Evolutionary conservation across 495 filamentous ascomycete species (phyloP).

Genomic region (Parmelia sp.): DNA sequence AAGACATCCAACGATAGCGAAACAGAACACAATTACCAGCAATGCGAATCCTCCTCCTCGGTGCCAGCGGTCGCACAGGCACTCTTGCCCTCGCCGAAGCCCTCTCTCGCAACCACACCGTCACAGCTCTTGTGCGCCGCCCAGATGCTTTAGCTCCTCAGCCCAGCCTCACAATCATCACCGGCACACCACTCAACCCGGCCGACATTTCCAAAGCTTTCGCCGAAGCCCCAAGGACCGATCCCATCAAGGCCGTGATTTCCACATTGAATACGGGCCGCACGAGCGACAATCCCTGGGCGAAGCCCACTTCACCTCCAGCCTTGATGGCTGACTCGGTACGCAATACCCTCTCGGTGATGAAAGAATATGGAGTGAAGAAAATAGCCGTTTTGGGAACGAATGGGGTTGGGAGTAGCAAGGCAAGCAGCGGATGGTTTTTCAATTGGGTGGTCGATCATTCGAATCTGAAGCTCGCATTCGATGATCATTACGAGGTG

Average conservation of each 20-base stretch:
- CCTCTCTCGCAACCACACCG: slow-evolving; percentile 34
- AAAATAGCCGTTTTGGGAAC: slow-evolving; percentile 38
- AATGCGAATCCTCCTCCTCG: slow-evolving; percentile 42
- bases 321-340: slow-evolving; percentile 26
- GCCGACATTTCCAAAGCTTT: slow-evolving; percentile 35
- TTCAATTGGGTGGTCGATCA: slow-evolving; percentile 33
- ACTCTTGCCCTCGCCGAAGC: slow-evolving; percentile 37
- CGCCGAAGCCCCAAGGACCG: slow-evolving; percentile 10
- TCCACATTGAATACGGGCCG: slow-evolving; percentile 15
- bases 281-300: slow-evolving; percentile 17
- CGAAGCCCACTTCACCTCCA: slow-evolving; percentile 10
- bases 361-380: slow-evolving; percentile 33
- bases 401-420: slow-evolving; percentile 35
- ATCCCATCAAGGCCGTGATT: slow-evolving; percentile 15
- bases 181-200: slow-evolving; percentile 36
- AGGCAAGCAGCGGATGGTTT: slow-evolving; percentile 29
- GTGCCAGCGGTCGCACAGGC: slow-evolving; percentile 41
- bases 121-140: slow-evolving; percentile 40
- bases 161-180: slow-evolving; percentile 30
- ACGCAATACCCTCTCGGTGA: slow-evolving; percentile 32
- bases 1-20: not conserved
- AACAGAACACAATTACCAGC: slow-evolving; percentile 21
- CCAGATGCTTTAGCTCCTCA: slow-evolving; percentile 23
- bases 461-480: slow-evolving; percentile 30
- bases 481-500: slow-evolving; percentile 31